These are phyloP conservation scores for Endotrypanum monterogeii DNA, from an alignment of 208 protist genomes.

Conservation along the genomic window DNA sequence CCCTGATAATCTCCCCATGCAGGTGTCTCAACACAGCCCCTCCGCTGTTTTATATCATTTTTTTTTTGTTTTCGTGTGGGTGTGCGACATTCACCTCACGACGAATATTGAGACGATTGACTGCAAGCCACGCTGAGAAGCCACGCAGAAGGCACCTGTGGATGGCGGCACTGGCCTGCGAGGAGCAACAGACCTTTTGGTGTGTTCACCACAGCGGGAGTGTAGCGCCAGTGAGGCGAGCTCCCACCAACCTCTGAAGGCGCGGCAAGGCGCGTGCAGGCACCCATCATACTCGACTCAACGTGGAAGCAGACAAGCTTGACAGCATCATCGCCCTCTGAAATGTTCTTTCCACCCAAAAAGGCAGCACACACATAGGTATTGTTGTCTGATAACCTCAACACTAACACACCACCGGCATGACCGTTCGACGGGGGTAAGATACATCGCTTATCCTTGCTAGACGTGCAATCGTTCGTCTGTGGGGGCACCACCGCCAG, in stretches of 20 bases:
- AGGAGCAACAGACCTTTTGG: slow-evolving; percentile 49
- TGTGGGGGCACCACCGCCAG: slow-evolving; percentile 2
- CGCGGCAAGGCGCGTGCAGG: slow-evolving; percentile 4
- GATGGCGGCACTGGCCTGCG: slow-evolving; percentile 71
- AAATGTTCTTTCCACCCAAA: slow-evolving; percentile 65
- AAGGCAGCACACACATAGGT: slow-evolving; percentile 37
- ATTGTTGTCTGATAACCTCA: not conserved
- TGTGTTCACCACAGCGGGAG: slow-evolving; percentile 39
- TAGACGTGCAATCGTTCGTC: not conserved
- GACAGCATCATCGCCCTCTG: slow-evolving; percentile 61
- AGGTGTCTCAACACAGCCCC: no score
- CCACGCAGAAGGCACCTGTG: slow-evolving; percentile 38
- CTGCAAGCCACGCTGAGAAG: slow-evolving; percentile 25
- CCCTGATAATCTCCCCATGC: no score
- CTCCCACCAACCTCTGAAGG: slow-evolving; percentile 1
- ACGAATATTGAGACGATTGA: not conserved
- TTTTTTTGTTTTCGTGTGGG: not conserved
- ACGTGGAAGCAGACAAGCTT: slow-evolving; percentile 31
- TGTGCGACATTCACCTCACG: not conserved
- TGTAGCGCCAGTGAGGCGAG: slow-evolving; percentile 75
- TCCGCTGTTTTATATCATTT: no score
- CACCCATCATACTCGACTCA: not conserved
- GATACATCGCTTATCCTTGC: not conserved
- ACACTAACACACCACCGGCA: slow-evolving; percentile 27
- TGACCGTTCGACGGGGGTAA: slow-evolving; percentile 48